phyloP scores from a whole-genome alignment of 2,329 filamentous ascomycete species.

The Alternaria angustiovoidea region DNA sequence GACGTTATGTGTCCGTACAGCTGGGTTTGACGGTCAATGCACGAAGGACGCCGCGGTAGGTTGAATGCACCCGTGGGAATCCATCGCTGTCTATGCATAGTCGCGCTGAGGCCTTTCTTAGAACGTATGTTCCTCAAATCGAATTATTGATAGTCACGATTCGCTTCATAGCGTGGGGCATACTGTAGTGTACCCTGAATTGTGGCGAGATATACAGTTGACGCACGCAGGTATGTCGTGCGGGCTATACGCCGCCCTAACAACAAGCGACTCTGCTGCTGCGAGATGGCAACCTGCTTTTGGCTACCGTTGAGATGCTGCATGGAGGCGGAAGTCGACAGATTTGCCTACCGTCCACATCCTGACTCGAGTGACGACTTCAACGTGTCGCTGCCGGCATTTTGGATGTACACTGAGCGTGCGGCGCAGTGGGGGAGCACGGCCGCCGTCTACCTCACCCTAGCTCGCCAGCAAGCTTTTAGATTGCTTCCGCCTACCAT shows the following conservation, averaged over 20 bases:
- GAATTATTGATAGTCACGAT: conserved; percentile 16
- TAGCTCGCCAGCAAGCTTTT: conserved; percentile 31
- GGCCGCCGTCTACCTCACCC: conserved; percentile 29
- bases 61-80: conserved; percentile 35
- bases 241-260: conserved; percentile 38
- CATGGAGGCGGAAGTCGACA: conserved; percentile 33
- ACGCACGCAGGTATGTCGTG: conserved; percentile 47
- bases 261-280: conserved; percentile 39
- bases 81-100: conserved; percentile 35
- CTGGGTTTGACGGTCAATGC: conserved; percentile 30
- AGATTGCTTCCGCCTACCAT: conserved; percentile 36
- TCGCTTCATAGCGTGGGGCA: conserved; percentile 33
- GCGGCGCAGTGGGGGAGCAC: conserved; percentile 31
- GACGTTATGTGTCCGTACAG: conserved; percentile 30
- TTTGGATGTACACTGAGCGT: conserved; percentile 19
- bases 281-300: conserved; percentile 36
- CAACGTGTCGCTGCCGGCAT: conserved; percentile 17
- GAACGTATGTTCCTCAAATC: conserved; percentile 39
- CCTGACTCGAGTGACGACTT: conserved; percentile 9
- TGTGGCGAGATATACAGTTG: conserved; percentile 36
- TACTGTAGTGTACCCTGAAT: conserved; percentile 42
- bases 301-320: conserved; percentile 36
- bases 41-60: conserved; percentile 32
- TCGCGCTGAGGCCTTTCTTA: conserved; percentile 32
- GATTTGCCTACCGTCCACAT: conserved; percentile 12